Evolutionary conservation across 2,329 filamentous ascomycete genomes (phyloP), one percentile per base, ranked within the genome.

Genomic region (Acrocalymma vagum): DNA sequence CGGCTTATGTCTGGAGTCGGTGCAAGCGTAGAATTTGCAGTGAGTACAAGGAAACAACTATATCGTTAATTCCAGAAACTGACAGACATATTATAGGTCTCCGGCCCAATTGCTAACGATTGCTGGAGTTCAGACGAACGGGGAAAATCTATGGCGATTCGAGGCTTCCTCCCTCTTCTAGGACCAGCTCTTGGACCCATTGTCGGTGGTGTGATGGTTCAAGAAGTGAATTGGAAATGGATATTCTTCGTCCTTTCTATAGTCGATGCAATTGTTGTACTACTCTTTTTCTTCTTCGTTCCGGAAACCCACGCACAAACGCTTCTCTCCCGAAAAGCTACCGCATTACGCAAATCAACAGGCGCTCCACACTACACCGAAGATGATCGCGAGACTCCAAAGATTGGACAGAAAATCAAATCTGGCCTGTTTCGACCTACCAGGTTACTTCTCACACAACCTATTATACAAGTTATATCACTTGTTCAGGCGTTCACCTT

Each of bases 401-500:
- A n/a, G n/a, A n/a, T n/a, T n/a, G n/a, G n/a, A n/a, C n/a, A n/a
- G n/a, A 87, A 38, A 26, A 27, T 25, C 17, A 15, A 52, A 72
- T 18, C 44, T 4, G 60, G 69, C 14, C 67, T 79, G 37, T 48
- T 72, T 18, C 67, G 85, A 2, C 79, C 80, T 1, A 77, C 76
- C 5, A 78, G 76, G 45, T 71, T 84, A 22, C 69, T 80, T 14
- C 62, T 83, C 7, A 71, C 77, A 9, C 79, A 79, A 23, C 73
- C 82, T 0, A 76, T 80, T 27, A 72, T 78, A 14, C 72, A 77
- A 36, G 47, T 72, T 10, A 63, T 76, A 23, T 68, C 67, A 4
- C 37, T 72, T 1, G 71, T 72, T 48, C 63, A 70, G 39, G 70
- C 72, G 1, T 50, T 74, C 30, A 53, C 71, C 3, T 76, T 75